Evolutionary conservation across 2,329 filamentous ascomycete species (phyloP).

Genomic region (Colletotrichum spaethianum): DNA sequence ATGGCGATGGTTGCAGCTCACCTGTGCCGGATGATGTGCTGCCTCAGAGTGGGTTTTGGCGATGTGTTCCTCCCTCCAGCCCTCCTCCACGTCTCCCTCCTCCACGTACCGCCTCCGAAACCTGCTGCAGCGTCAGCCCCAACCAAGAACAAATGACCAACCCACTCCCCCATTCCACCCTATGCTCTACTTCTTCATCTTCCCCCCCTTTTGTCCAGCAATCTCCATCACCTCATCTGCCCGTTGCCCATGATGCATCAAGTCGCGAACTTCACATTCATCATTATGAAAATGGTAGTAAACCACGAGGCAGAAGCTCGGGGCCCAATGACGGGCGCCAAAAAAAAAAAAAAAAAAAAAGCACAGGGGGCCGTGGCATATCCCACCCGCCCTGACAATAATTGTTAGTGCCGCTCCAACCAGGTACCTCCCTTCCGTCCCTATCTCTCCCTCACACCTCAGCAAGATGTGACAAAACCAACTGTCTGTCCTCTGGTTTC

Average conservation of each 20-base stretch:
- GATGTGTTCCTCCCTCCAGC: background rate
- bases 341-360: background rate
- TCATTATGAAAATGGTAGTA: background rate
- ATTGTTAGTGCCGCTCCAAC: background rate
- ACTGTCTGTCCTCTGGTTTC: too few relatives aligned
- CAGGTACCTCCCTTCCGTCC: background rate
- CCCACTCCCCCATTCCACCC: background rate
- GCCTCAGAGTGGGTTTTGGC: constrained; percentile 1
- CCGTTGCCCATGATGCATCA: background rate
- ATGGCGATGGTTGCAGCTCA: background rate
- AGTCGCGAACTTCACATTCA: background rate
- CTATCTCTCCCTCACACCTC: background rate
- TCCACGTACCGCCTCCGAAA: background rate
- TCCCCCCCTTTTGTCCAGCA: background rate
- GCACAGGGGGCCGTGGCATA: background rate
- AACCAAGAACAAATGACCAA: background rate
- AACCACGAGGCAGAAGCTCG: background rate
- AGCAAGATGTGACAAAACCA: too few relatives aligned
- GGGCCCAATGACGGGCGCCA: background rate
- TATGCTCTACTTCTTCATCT: background rate
- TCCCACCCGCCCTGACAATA: background rate
- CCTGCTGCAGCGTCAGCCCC: constrained; percentile 1
- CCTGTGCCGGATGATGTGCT: background rate
- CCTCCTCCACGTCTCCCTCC: background rate
- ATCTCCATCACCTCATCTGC: background rate